Evolutionary conservation across 768 basidiomycete genomes (phyloP).

Genomic region (Pisolithus sp.): DNA sequence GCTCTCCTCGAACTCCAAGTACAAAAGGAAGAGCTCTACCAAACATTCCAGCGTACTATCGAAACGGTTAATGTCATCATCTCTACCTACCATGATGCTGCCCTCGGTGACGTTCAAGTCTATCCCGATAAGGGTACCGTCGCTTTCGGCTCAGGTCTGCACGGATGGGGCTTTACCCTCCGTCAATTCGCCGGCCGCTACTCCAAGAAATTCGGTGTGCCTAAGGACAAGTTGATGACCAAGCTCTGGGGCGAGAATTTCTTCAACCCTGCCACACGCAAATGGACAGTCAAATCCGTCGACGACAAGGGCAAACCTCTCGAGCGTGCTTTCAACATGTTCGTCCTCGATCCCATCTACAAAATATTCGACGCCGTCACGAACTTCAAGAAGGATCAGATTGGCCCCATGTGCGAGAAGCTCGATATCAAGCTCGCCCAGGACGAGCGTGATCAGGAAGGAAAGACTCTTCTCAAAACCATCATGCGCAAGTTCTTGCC

Average conservation of each 20-base stretch:
- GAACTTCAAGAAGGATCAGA: constrained; percentile 97
- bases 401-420: constrained; percentile 84
- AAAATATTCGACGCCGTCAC: constrained; percentile 96
- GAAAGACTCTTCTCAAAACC: constrained; percentile 93
- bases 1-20: constrained; percentile 98
- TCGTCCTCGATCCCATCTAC: constrained; percentile 99
- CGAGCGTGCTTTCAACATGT: constrained; percentile 97
- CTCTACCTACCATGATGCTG: constrained; percentile 91
- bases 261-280: constrained; percentile 95
- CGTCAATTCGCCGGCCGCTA: constrained; percentile 94
- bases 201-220: constrained; percentile 97
- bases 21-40: constrained; percentile 93
- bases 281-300: constrained; percentile 81
- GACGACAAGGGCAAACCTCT: constrained; percentile 84
- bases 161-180: constrained; percentile 99
- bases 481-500: constrained; percentile 99
- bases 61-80: constrained; percentile 98
- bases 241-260: constrained; percentile 99
- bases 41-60: constrained; percentile 95
- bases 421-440: constrained; percentile 88
- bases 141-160: constrained; percentile 98
- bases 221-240: constrained; percentile 96
- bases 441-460: constrained; percentile 86
- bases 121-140: constrained; percentile 98
- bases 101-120: constrained; percentile 97